A percentile compares a stretch with the other conserved stretches of the same genome.
phyloP scores from a whole-genome alignment of 345 rosid genomes.

The Anastatica hierochuntica region DNA sequence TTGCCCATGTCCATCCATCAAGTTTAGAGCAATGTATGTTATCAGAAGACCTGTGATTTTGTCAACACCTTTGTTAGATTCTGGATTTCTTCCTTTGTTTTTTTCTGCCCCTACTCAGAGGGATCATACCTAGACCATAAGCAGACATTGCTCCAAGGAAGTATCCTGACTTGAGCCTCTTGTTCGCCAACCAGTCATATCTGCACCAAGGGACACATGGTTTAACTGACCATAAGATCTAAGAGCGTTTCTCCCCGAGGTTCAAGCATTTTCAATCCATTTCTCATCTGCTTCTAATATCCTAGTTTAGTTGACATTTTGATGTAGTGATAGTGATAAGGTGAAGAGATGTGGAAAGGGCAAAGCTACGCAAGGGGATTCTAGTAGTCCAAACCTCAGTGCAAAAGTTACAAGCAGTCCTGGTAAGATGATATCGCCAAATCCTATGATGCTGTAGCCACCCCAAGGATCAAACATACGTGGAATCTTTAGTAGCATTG shows the following conservation, averaged over 20 bases:
- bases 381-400: conserved; percentile 44
- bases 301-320: no score
- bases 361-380: neutral
- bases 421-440: conserved; percentile 94
- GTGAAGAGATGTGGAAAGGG: conserved; percentile 1
- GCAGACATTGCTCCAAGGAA: conserved; percentile 88
- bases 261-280: no score
- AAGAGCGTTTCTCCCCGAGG: no score
- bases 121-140: conserved; percentile 58
- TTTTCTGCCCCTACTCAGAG: neutral
- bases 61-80: conserved; percentile 14
- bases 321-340: no score
- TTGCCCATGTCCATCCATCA: conserved; percentile 99
- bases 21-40: conserved; percentile 82
- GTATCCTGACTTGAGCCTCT: conserved; percentile 69
- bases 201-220: no score
- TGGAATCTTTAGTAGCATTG: conserved; percentile 91
- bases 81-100: neutral
- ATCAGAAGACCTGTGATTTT: conserved; percentile 69
- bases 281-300: no score
- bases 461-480: conserved; percentile 99
- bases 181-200: conserved; percentile 83
- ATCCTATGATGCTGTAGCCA: conserved; percentile 94
- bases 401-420: conserved; percentile 91
- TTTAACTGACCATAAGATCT: no score